Evolutionary conservation across 176 grass and related monocot species (phyloP).

Genomic region (Phoenix roebelenii): DNA sequence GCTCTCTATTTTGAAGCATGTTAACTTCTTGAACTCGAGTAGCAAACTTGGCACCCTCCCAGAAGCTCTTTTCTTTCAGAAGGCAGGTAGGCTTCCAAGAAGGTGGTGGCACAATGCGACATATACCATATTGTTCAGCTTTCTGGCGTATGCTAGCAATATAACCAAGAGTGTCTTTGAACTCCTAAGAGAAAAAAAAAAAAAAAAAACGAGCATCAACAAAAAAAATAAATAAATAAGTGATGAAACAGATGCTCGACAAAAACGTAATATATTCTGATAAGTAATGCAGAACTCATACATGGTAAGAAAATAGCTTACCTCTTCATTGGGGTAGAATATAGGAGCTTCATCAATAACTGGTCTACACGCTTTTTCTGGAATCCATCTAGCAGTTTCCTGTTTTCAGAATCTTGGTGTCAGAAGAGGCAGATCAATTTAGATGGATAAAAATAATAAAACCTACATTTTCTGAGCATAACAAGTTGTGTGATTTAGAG

Average conservation of each 20-base stretch:
- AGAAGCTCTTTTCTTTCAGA: constrained; percentile 75
- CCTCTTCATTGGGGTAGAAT: constrained; percentile 90
- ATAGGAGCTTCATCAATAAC: constrained; percentile 71
- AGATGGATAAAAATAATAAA: too few relatives aligned
- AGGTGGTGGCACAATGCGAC: constrained; percentile 71
- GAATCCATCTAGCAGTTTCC: constrained; percentile 37
- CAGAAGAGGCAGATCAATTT: too few relatives aligned
- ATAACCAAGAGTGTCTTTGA: constrained; percentile 77
- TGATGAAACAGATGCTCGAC: constrained; percentile 8
- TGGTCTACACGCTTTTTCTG: constrained; percentile 52
- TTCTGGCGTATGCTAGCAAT: constrained; percentile 53
- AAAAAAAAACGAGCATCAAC: too few relatives aligned
- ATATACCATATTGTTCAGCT: constrained; percentile 87
- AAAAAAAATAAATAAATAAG: not conserved
- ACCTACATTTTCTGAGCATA: too few relatives aligned
- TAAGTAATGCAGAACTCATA: not conserved
- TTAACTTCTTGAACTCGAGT: constrained; percentile 91
- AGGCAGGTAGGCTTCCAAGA: constrained; percentile 68
- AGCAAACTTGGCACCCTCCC: constrained; percentile 49
- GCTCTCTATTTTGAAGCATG: constrained; percentile 86
- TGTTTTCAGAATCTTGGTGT: constrained; percentile 5
- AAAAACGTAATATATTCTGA: too few relatives aligned
- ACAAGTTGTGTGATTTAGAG: too few relatives aligned
- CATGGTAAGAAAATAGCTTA: constrained; percentile 5
- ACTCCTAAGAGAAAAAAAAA: constrained; percentile 52